These are phyloP conservation scores for Tagetes patula DNA, from an alignment of 129 eudicot genomes.

Conservation along the genomic window DNA sequence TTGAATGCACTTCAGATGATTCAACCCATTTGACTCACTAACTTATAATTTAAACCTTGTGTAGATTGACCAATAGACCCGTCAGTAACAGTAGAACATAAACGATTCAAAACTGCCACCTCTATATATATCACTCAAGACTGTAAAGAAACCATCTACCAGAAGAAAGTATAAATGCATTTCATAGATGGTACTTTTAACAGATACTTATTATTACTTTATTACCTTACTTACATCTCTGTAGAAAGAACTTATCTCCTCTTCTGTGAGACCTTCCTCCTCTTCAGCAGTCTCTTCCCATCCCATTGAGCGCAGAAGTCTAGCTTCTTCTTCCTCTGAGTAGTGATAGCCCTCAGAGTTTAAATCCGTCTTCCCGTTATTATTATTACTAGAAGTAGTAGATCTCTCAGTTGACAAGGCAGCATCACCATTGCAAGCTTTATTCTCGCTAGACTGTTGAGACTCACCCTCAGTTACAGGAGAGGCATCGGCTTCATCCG, in stretches of 20 bases:
- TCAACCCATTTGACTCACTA: background rate
- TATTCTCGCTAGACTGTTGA: conserved; percentile 25
- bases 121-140: background rate
- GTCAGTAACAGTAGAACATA: background rate
- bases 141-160: background rate
- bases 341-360: conserved; percentile 35
- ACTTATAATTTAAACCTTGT: background rate
- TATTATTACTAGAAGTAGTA: background rate
- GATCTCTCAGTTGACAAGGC: conserved; percentile 22
- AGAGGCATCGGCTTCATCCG: conserved; percentile 29
- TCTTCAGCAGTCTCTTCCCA: conserved; percentile 83
- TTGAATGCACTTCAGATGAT: background rate
- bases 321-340: conserved; percentile 89
- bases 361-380: conserved; percentile 37
- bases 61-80: background rate
- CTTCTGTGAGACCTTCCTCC: conserved; percentile 89
- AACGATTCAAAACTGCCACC: background rate
- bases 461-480: conserved; percentile 24
- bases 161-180: conserved; percentile 7
- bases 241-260: conserved; percentile 81
- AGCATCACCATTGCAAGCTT: conserved; percentile 41
- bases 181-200: background rate
- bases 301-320: conserved; percentile 72
- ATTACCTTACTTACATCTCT: conserved; percentile 61
- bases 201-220: conserved; percentile 43